Evolutionary conservation across 768 basidiomycete genomes (phyloP), one percentile per base, ranked within the genome.

Genomic region (Goffeauzyma gilvescens): DNA sequence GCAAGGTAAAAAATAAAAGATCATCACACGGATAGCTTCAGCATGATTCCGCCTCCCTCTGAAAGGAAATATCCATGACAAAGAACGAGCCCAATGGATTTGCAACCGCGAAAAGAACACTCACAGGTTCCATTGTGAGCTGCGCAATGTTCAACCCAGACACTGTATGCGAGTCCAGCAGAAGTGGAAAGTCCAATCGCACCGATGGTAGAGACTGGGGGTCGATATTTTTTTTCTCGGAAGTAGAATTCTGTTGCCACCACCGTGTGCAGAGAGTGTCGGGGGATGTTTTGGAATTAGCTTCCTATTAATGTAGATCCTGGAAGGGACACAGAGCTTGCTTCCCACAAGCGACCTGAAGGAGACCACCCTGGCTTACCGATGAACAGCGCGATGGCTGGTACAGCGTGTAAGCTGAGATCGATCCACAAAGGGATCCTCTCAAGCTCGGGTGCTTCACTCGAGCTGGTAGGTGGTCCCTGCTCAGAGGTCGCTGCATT

Each of bases 131-230:
- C 73, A 47, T 81, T 82, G 57, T 66, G 69, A 6, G 55, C 62
- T 0, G 75, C 75, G 48, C 75, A 78, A 49, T 73, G 72, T 52
- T 86, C 83, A 2, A 75, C 73, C 70, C 78, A 81, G 8, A 57
- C 60, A 0, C 65, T 64, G 50, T 86, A 86, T 65, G 71, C 69
- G 12, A 65, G 18, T 6, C 67, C 55, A 32, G 65, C 66, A 0
- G 58, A 8, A 6, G 50, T 41, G 0, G 66, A 61, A 4, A 69
- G 40, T 1, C 55, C 17, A 6, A 65, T 44, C 0, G 67, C 68
- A 10, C 63, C 64, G 25, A 52, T 52, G 4, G 53, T 60, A 6
- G 65, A 66, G 10, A 61, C 56, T 9, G 52, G 50, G 9, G 57
- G 53, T 0, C 62, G 49, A 54, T 75, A 83, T 46, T 69, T 76